Evolutionary conservation across 192 early-diverging fungal genomes (phyloP).

Genomic region (Gonapodya sp.): DNA sequence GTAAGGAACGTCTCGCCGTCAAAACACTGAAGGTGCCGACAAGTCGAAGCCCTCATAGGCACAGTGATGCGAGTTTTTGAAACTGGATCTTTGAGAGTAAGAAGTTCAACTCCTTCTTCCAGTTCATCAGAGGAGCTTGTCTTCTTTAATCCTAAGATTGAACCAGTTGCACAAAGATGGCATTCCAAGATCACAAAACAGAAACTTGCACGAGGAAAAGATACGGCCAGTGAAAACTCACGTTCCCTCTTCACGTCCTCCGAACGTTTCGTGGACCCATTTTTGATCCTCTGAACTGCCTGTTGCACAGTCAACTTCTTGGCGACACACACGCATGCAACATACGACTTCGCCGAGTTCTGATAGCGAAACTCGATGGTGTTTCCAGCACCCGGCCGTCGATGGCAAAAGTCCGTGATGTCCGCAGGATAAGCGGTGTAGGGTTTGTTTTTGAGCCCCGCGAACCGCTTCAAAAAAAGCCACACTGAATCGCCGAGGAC

Average conservation of each 20-base stretch:
- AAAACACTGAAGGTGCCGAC: slow-evolving; percentile 78
- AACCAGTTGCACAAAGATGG: not conserved
- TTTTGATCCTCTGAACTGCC: slow-evolving; percentile 32
- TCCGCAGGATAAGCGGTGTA: slow-evolving; percentile 48
- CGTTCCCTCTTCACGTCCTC: slow-evolving; percentile 33
- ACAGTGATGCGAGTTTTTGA: slow-evolving; percentile 52
- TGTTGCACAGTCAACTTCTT: slow-evolving; percentile 27
- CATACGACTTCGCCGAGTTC: slow-evolving; percentile 36
- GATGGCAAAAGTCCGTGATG: slow-evolving; percentile 29
- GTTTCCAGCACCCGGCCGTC: slow-evolving; percentile 21
- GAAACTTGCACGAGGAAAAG: slow-evolving; percentile 20
- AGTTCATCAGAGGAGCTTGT: slow-evolving; percentile 55
- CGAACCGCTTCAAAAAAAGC: not conserved
- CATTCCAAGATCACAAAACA: not conserved
- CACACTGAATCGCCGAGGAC: not conserved
- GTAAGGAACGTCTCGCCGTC: slow-evolving; percentile 61
- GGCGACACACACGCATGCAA: slow-evolving; percentile 29
- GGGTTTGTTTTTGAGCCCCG: slow-evolving; percentile 43
- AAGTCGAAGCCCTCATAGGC: slow-evolving; percentile 49
- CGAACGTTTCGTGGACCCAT: slow-evolving; percentile 26
- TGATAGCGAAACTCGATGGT: slow-evolving; percentile 42
- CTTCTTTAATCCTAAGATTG: not conserved
- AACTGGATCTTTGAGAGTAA: slow-evolving; percentile 66
- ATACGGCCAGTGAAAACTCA: slow-evolving; percentile 18
- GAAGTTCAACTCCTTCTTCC: slow-evolving; percentile 44